These are phyloP conservation scores for Solanum rostratum DNA, from an alignment of 257 asterid species.

Conservation along the genomic window DNA sequence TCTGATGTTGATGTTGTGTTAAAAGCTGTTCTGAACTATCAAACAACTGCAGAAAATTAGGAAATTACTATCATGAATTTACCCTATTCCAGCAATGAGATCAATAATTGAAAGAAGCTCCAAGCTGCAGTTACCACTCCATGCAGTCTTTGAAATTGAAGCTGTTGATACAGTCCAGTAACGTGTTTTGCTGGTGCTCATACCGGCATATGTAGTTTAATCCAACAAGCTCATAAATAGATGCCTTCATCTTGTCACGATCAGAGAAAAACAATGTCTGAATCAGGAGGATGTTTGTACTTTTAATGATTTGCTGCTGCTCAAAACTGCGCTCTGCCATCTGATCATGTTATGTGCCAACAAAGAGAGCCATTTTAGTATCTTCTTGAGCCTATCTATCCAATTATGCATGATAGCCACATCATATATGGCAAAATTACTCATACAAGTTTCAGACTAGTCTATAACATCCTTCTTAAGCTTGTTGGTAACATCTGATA, in stretches of 20 bases:
- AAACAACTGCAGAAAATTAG: background rate
- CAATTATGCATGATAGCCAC: slow-evolving; percentile 80
- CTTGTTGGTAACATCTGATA: slow-evolving; percentile 83
- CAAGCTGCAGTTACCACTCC: slow-evolving; percentile 53
- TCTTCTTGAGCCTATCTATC: slow-evolving; percentile 47
- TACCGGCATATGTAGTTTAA: slow-evolving; percentile 74
- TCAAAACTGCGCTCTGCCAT: slow-evolving; percentile 88
- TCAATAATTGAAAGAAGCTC: slow-evolving; percentile 34
- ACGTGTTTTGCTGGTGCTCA: slow-evolving; percentile 77
- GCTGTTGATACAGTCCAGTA: slow-evolving; percentile 81
- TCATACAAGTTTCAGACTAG: slow-evolving; percentile 37
- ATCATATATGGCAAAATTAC: slow-evolving; percentile 58
- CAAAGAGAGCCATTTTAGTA: slow-evolving; percentile 63
- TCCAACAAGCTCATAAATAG: slow-evolving; percentile 67
- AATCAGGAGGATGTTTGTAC: slow-evolving; percentile 66
- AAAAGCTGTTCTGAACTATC: background rate
- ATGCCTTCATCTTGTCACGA: slow-evolving; percentile 52
- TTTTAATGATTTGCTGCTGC: slow-evolving; percentile 54
- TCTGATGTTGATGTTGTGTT: background rate
- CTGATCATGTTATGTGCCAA: slow-evolving; percentile 83
- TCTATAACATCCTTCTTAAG: slow-evolving; percentile 50
- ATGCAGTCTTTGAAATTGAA: slow-evolving; percentile 59
- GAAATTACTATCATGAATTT: too few relatives aligned
- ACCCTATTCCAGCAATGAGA: background rate
- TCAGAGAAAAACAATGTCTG: slow-evolving; percentile 80